Evolutionary conservation across 148 eudicot species (phyloP), one percentile per base, ranked within the genome.

Genomic region (Rhododendron griersonianum): DNA sequence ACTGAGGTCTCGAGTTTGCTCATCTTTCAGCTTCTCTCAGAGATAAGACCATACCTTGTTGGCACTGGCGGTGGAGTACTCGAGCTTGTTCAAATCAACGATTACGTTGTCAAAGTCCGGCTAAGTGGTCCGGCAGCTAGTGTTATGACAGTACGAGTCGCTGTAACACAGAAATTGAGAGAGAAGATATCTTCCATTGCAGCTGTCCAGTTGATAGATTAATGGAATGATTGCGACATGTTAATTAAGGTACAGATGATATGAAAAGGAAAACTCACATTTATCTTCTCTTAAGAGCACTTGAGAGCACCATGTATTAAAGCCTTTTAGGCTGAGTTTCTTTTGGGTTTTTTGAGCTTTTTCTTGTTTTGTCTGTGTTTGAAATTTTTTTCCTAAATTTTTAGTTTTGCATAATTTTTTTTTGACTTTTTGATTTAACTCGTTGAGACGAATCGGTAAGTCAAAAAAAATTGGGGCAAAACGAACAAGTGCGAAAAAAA

Each of bases 31-130:
- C 35, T 96, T 85, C 91, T 96, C 53, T 89, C 93, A 0, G 98
- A 96, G 88, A 96, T 95, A 65, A 95, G 99, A 84, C 99, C 99
- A 13, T 96, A 95, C 87, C 89, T 96, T 25, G 91, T 92, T 47
- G 98, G 99, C 10, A 91, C 99, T 3, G 99, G 98, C 59, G 99
- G 99, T 8, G 99, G 99, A n/a, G 88, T 91, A n/a, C 93, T 96
- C 23, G 97, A 94, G 88, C 95, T 96, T 21, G 92, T 91, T 53
- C 75, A 87, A 80, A 96, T 96, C 23, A 84, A 94, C 1, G 96
- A 91, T 61, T 91, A 91, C 51, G 87, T 93, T 14, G 95, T 95
- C n/a, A 91, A 83, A 88, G 99, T 96, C 39, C 88, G 93, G 79
- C 90, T 96, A 7, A 90, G 91, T 78, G 99, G 99, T 37, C 97